phyloP scores from a whole-genome alignment of 2,329 filamentous ascomycete genomes.

The Pseudovirgaria hyperparasitica region DNA sequence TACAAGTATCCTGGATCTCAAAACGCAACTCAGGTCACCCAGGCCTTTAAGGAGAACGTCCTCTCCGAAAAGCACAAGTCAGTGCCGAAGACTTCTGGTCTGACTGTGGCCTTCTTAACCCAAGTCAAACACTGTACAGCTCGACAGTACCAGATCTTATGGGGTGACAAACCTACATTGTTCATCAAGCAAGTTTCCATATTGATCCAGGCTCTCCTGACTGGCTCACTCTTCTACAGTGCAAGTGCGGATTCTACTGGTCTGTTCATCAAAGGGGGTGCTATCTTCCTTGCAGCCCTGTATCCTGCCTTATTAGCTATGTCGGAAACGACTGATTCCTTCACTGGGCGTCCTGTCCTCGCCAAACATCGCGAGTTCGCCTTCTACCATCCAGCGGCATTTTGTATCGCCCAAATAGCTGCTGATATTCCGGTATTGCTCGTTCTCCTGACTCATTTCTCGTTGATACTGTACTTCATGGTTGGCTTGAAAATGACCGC shows the following conservation, averaged over 20 bases:
- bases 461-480: constrained; percentile 68
- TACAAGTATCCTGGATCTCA: constrained; percentile 44
- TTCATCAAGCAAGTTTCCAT: constrained; percentile 49
- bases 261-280: constrained; percentile 51
- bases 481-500: constrained; percentile 59
- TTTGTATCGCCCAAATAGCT: constrained; percentile 57
- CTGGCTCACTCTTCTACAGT: constrained; percentile 56
- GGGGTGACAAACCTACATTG: constrained; percentile 52
- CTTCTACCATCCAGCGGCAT: constrained; percentile 76
- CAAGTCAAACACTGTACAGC: constrained; percentile 43
- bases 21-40: constrained; percentile 24
- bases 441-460: constrained; percentile 47
- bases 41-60: constrained; percentile 42
- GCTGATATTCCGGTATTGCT: constrained; percentile 42
- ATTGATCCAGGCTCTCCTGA: constrained; percentile 47
- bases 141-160: constrained; percentile 53
- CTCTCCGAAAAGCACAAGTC: constrained; percentile 41
- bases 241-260: constrained; percentile 44
- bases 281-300: constrained; percentile 51
- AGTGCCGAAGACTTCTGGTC: constrained; percentile 40
- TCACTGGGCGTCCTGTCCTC: constrained; percentile 59
- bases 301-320: constrained; percentile 51
- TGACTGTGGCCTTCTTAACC: constrained; percentile 26
- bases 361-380: constrained; percentile 79
- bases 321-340: constrained; percentile 48